These are phyloP conservation scores for Coemansia umbellata DNA, from an alignment of 192 early-diverging fungal species.

Conservation along the genomic window DNA sequence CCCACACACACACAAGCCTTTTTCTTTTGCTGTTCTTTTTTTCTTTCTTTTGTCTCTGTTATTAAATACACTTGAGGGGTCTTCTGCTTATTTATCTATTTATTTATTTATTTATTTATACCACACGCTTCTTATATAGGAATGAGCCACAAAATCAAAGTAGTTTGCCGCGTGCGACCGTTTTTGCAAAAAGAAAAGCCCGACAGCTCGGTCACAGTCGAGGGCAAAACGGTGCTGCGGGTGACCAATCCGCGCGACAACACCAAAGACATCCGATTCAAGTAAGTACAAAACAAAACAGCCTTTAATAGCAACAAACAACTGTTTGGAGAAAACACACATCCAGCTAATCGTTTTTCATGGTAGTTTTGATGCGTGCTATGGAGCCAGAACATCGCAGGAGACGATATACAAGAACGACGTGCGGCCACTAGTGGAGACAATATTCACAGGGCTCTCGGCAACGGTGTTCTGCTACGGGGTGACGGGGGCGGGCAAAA, in stretches of 20 bases:
- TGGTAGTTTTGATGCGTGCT: slow-evolving; percentile 54
- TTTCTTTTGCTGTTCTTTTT: slow-evolving; percentile 5
- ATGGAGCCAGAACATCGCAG: slow-evolving; percentile 45
- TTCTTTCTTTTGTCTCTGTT: not conserved
- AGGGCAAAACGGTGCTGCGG: slow-evolving; percentile 42
- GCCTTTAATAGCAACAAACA: not conserved
- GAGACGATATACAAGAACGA: slow-evolving; percentile 51
- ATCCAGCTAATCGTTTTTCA: not conserved
- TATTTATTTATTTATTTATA: not conserved
- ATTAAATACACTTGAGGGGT: not conserved
- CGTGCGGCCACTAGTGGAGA: slow-evolving; percentile 56
- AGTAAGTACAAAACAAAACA: slow-evolving; percentile 6
- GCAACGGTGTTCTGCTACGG: slow-evolving; percentile 70
- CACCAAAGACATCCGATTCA: slow-evolving; percentile 48
- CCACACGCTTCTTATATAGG: not conserved
- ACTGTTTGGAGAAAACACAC: not conserved
- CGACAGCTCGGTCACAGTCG: slow-evolving; percentile 46
- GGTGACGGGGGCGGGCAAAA: slow-evolving; percentile 66
- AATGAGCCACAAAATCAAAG: slow-evolving; percentile 55
- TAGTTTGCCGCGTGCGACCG: slow-evolving; percentile 60
- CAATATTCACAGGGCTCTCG: slow-evolving; percentile 55
- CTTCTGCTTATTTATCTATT: not conserved
- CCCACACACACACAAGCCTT: not conserved
- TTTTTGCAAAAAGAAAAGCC: slow-evolving; percentile 53
- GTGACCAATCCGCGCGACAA: slow-evolving; percentile 56